A percentile compares a stretch with the other conserved stretches of the same genome.
Conservation (phyloP, 345 rosid species). For the Nephelium lappaceum region DNA sequence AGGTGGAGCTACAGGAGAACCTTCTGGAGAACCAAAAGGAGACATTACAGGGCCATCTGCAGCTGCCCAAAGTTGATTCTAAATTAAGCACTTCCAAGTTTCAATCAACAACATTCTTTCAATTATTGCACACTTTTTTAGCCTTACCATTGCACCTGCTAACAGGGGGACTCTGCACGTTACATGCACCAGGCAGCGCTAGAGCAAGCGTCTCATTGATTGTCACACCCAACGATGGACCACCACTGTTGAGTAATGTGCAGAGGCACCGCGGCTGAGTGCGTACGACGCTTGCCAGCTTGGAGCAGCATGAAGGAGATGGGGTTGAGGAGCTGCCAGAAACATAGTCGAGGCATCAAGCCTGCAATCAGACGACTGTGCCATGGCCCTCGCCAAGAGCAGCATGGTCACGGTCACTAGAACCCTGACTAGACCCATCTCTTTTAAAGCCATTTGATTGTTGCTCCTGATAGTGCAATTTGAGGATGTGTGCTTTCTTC, state of each 20-base stretch:
- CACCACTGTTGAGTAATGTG: slow-evolving; percentile 39
- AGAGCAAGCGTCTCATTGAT: slow-evolving; percentile 57
- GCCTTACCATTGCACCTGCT: slow-evolving; percentile 50
- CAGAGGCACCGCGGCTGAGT: slow-evolving; percentile 60
- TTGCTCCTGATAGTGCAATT: not conserved
- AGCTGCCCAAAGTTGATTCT: slow-evolving; percentile 1
- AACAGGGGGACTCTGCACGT: slow-evolving; percentile 55
- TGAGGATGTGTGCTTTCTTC: not conserved
- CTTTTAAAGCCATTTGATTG: slow-evolving; percentile 25
- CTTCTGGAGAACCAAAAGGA: slow-evolving; percentile 23
- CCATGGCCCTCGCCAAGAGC: slow-evolving; percentile 31
- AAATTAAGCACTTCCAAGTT: not conserved
- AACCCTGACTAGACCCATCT: slow-evolving; percentile 18
- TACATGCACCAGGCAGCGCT: slow-evolving; percentile 52
- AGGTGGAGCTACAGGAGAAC: slow-evolving; percentile 26
- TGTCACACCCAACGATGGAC: slow-evolving; percentile 41
- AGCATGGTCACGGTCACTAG: slow-evolving; percentile 35
- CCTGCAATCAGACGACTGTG: slow-evolving; percentile 51
- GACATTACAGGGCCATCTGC: not conserved
- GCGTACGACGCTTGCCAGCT: slow-evolving; percentile 46
- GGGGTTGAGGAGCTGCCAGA: slow-evolving; percentile 48
- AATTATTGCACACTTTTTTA: not conserved
- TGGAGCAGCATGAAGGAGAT: slow-evolving; percentile 60
- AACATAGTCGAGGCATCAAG: slow-evolving; percentile 49
- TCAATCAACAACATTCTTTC: not conserved